phyloP scores from a whole-genome alignment of 164 flowering plant species.

The Saururus chinensis region DNA sequence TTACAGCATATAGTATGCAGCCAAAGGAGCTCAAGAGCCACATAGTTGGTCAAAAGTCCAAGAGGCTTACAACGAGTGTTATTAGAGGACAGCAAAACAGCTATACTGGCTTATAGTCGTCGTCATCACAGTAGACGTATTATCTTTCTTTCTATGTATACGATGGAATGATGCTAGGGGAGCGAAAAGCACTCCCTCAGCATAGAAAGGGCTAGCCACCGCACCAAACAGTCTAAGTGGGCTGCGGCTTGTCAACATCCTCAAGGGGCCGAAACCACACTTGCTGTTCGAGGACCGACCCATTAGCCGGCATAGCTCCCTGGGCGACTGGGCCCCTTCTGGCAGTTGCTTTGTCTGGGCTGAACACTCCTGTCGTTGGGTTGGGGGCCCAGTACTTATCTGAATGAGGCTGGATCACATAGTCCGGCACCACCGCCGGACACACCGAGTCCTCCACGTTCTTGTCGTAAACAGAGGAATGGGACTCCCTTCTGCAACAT shows the following conservation, averaged over 20 bases:
- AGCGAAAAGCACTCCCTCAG: too few relatives aligned
- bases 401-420: conserved; percentile 37
- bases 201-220: too few relatives aligned
- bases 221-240: conserved; percentile 6
- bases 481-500: conserved; percentile 34
- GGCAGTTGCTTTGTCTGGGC: conserved; percentile 36
- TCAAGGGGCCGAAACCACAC: conserved; percentile 80
- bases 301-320: conserved; percentile 6
- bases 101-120: too few relatives aligned
- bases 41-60: too few relatives aligned
- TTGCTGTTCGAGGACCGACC: conserved; percentile 60
- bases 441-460: conserved; percentile 57
- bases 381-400: conserved; percentile 84
- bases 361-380: conserved; percentile 77
- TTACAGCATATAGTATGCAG: too few relatives aligned
- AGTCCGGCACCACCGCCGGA: conserved; percentile 44
- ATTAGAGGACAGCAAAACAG: too few relatives aligned
- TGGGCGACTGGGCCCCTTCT: conserved; percentile 8
- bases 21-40: too few relatives aligned
- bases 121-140: too few relatives aligned
- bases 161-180: too few relatives aligned
- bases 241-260: conserved; percentile 56
- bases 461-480: conserved; percentile 63
- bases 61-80: too few relatives aligned
- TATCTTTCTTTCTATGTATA: too few relatives aligned